Evolutionary conservation across 768 basidiomycete genomes (phyloP).

Genomic region (Russula earlei): DNA sequence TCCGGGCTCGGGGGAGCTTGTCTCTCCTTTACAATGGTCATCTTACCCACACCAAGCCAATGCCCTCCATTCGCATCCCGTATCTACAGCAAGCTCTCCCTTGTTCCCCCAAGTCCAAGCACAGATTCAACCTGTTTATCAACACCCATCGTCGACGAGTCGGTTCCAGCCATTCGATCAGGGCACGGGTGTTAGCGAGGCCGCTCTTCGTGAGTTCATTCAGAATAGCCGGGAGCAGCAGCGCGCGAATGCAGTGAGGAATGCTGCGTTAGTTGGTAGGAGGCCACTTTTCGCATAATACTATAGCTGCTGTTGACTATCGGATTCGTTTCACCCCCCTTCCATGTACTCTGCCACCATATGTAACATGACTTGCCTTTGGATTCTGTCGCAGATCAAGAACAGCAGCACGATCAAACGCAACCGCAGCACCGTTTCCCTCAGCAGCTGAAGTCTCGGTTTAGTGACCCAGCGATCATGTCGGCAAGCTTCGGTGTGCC

Average conservation of each 20-base stretch:
- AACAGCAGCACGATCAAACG: conserved; percentile 26
- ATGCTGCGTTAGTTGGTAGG: conserved; percentile 37
- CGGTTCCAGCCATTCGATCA: conserved; percentile 53
- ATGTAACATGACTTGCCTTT: conserved; percentile 20
- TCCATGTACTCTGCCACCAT: conserved; percentile 22
- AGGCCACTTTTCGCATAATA: conserved; percentile 35
- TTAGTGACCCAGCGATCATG: conserved; percentile 16
- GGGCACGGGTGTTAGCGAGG: conserved; percentile 49
- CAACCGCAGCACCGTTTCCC: conserved; percentile 25
- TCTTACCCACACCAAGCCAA: conserved; percentile 31
- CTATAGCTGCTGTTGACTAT: conserved; percentile 25
- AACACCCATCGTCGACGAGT: conserved; percentile 26
- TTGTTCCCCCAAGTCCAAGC: conserved; percentile 38
- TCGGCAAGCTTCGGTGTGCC: conserved; percentile 10
- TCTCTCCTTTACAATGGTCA: conserved; percentile 39
- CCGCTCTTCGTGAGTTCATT: conserved; percentile 68
- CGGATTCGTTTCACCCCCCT: conserved; percentile 11
- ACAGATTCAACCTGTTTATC: conserved; percentile 29
- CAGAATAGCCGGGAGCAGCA: conserved; percentile 56
- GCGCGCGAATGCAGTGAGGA: conserved; percentile 24
- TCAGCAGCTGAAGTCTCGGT: conserved; percentile 18
- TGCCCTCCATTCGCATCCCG: conserved; percentile 34
- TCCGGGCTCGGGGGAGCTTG: conserved; percentile 27
- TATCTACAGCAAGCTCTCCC: conserved; percentile 36
- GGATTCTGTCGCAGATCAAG: conserved; percentile 26